A percentile compares a stretch with the other conserved stretches of the same genome.
Evolutionary conservation across 805 yeast species (phyloP).

Genomic region (Monosporozyma yasuniensis): DNA sequence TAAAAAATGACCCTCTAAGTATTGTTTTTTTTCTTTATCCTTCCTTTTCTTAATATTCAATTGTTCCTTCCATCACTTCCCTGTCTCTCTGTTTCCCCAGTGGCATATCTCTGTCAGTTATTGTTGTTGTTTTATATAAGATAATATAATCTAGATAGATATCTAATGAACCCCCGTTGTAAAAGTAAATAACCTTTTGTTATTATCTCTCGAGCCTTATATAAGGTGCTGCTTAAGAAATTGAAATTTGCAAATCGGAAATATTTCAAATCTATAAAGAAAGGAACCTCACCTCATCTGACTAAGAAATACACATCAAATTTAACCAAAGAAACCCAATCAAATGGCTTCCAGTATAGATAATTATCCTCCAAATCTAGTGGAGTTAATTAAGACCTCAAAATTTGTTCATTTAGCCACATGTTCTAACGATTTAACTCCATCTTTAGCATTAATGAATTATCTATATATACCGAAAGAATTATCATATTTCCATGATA

Average conservation of each 20-base stretch:
- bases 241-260: background rate
- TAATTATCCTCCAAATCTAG: constrained; percentile 31
- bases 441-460: constrained; percentile 88
- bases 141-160: no score
- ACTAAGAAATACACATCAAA: background rate
- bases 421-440: constrained; percentile 49
- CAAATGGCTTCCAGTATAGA: constrained; percentile 6
- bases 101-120: no score
- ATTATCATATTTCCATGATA: constrained; percentile 31
- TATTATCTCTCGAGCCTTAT: no score
- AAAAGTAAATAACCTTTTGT: no score
- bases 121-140: no score
- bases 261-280: background rate
- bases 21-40: no score
- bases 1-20: background rate
- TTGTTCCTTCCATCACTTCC: no score
- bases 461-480: constrained; percentile 53
- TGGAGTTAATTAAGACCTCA: constrained; percentile 44
- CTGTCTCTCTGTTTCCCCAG: no score
- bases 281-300: background rate
- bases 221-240: no score
- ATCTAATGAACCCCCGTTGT: no score
- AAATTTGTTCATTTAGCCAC: constrained; percentile 80
- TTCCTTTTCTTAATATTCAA: no score
- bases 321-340: background rate